A percentile compares a stretch with the other conserved stretches of the same genome.
Conservation (phyloP, 2,329 filamentous ascomycete species). For the Colletotrichum falcatum region DNA sequence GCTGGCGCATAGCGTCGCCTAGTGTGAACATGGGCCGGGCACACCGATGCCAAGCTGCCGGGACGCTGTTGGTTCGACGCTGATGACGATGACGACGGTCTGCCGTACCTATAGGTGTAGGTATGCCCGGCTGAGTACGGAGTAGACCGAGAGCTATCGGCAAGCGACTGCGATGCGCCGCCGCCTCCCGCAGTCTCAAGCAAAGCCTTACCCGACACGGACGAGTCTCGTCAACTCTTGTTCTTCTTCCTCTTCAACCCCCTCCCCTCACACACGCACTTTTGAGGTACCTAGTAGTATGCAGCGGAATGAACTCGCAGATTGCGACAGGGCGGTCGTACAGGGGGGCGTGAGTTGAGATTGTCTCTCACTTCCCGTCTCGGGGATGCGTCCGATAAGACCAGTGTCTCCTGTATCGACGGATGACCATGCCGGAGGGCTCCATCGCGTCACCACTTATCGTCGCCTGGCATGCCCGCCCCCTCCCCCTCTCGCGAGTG, state of each 20-base stretch:
- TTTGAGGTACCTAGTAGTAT: background rate
- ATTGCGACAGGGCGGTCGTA: background rate
- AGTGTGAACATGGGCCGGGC: conserved; percentile 1
- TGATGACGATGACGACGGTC: background rate
- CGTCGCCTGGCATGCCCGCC: background rate
- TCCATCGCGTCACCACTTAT: conserved; percentile 7
- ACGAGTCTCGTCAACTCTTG: too few relatives aligned
- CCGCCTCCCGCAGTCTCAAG: background rate
- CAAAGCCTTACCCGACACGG: background rate
- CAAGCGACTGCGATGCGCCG: background rate
- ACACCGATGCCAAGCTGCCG: conserved; percentile 16
- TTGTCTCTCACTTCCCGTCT: background rate
- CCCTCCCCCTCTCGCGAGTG: background rate
- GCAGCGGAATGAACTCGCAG: background rate
- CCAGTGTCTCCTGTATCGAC: background rate
- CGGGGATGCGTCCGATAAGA: conserved; percentile 1
- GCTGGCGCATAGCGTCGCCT: background rate
- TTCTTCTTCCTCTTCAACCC: background rate
- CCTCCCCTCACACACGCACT: background rate
- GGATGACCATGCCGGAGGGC: background rate
- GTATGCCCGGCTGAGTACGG: background rate
- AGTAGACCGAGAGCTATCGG: conserved; percentile 6
- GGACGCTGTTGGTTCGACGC: conserved; percentile 8
- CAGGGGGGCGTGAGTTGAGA: background rate
- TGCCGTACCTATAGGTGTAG: background rate